These are phyloP conservation scores for Lupinus albus DNA, from an alignment of 306 rosid genomes.

Conservation along the genomic window DNA sequence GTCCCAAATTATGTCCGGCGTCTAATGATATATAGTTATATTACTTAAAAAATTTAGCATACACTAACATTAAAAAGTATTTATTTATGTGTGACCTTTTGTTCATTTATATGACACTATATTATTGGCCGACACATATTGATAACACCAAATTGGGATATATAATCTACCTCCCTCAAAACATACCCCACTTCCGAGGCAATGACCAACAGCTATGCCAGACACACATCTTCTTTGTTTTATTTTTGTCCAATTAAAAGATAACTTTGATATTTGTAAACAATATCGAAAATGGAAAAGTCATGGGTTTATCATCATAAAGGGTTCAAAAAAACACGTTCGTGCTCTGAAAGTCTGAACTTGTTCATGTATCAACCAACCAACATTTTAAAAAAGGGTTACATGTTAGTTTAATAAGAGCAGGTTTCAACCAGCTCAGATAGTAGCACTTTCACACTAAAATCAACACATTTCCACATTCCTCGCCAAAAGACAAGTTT, in stretches of 20 bases:
- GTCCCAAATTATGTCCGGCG: no score
- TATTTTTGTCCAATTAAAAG: not conserved
- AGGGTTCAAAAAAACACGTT: not conserved
- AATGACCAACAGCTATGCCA: no score
- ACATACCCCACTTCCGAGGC: no score
- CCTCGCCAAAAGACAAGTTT: slow-evolving; percentile 12
- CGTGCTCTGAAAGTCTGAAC: not conserved
- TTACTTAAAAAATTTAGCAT: no score
- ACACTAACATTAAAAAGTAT: no score
- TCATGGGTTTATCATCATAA: slow-evolving; percentile 18
- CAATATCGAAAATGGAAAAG: slow-evolving; percentile 18
- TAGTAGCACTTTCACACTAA: not conserved
- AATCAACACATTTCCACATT: slow-evolving; percentile 30
- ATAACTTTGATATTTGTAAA: not conserved
- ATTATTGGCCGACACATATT: no score
- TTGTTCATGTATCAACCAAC: slow-evolving; percentile 10
- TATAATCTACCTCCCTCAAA: no score
- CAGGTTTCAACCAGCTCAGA: slow-evolving; percentile 29
- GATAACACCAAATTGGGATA: no score
- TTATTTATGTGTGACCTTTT: no score
- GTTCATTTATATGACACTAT: no score
- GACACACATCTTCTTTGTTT: no score
- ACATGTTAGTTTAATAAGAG: slow-evolving; percentile 16
- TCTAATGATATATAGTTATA: no score
- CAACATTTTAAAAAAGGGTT: not conserved